These are phyloP conservation scores for Xylariaceae sp. DNA, from an alignment of 2,329 filamentous ascomycete genomes.

Conservation along the genomic window DNA sequence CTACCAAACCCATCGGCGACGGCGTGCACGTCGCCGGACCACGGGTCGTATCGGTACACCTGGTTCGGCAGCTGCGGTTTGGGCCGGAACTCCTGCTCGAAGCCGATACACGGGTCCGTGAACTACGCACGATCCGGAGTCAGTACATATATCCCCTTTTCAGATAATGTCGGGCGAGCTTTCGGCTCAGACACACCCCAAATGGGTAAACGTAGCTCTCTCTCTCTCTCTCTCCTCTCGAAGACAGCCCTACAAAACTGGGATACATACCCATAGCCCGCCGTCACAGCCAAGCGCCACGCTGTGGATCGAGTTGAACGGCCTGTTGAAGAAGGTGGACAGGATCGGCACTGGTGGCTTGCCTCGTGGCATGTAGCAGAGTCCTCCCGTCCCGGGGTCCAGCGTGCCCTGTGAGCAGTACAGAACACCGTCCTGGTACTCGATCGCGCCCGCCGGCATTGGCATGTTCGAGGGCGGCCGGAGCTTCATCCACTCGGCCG, in stretches of 20 bases:
- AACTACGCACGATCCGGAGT: slow-evolving; percentile 37
- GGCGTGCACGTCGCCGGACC: slow-evolving; percentile 46
- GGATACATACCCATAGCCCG: slow-evolving; percentile 39
- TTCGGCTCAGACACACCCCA: neutral
- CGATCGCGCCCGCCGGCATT: slow-evolving; percentile 47
- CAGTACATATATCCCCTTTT: neutral
- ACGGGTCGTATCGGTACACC: slow-evolving; percentile 50
- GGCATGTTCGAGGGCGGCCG: slow-evolving; percentile 46
- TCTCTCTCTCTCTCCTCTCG: too few relatives aligned
- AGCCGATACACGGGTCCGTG: slow-evolving; percentile 50
- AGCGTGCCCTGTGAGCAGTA: slow-evolving; percentile 47
- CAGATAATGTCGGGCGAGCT: too few relatives aligned
- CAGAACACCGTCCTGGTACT: slow-evolving; percentile 46
- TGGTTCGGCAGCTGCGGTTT: slow-evolving; percentile 49
- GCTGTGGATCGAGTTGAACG: slow-evolving; percentile 52
- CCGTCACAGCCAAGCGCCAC: slow-evolving; percentile 44
- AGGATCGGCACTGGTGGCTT: slow-evolving; percentile 41
- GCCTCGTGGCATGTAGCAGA: slow-evolving; percentile 39
- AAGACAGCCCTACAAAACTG: too few relatives aligned
- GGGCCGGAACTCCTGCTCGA: slow-evolving; percentile 48
- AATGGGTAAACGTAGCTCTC: neutral
- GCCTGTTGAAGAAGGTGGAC: slow-evolving; percentile 46
- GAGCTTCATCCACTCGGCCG: slow-evolving; percentile 45
- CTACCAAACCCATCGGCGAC: slow-evolving; percentile 50
- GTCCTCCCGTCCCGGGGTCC: slow-evolving; percentile 27